Percentiles rank a stretch among this genome's conserved stretches.
phyloP scores from a whole-genome alignment of 176 grass and related monocot species.

The Lolium perenne region DNA sequence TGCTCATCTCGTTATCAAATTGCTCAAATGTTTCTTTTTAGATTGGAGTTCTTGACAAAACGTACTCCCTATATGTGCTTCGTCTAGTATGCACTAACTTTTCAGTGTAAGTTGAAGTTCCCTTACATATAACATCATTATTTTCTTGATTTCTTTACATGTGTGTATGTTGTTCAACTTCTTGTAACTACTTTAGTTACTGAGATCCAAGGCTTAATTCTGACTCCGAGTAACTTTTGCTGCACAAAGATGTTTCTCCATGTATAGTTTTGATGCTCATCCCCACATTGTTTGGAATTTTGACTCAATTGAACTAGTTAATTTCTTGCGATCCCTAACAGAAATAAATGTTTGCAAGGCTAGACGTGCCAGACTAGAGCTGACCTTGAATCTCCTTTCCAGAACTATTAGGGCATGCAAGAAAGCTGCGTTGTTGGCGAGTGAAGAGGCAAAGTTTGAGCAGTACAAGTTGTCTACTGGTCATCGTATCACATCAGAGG shows the following conservation, averaged over 20 bases:
- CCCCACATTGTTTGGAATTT: not conserved
- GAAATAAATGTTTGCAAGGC: not conserved
- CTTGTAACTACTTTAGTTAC: too few species aligned
- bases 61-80: not conserved
- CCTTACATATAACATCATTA: not conserved
- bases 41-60: not conserved
- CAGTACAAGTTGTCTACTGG: slow-evolving; percentile 41
- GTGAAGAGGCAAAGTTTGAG: slow-evolving; percentile 57
- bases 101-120: not conserved
- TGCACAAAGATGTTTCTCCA: not conserved
- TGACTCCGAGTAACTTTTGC: not conserved
- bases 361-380: not conserved
- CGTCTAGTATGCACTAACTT: not conserved
- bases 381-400: not conserved
- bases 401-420: slow-evolving; percentile 21
- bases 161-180: too few species aligned
- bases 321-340: not conserved
- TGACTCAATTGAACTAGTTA: not conserved
- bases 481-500: slow-evolving; percentile 3
- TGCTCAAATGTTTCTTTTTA: not conserved
- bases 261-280: not conserved
- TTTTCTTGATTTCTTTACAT: too few species aligned
- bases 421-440: too few species aligned
- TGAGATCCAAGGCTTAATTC: too few species aligned
- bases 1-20: not conserved